These are phyloP conservation scores for Diaporthe vaccinii DNA, from an alignment of 2,329 filamentous ascomycete genomes.

Conservation along the genomic window DNA sequence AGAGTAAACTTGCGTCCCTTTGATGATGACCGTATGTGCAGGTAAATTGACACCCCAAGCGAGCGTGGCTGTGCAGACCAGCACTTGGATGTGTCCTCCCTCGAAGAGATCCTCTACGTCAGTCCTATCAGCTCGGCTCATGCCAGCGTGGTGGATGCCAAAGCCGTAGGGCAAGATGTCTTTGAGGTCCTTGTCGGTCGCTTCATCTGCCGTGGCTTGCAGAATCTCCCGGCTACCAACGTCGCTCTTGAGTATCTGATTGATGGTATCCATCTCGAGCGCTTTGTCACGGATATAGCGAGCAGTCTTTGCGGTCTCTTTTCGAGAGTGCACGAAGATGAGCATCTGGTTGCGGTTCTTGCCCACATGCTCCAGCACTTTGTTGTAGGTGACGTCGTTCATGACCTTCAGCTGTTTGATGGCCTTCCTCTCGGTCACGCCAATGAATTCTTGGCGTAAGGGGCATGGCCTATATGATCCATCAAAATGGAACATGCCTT, in stretches of 20 bases:
- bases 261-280: slow-evolving; percentile 96
- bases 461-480: slow-evolving; percentile 94
- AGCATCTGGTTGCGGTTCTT: slow-evolving; percentile 97
- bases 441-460: slow-evolving; percentile 95
- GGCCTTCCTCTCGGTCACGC: slow-evolving; percentile 96
- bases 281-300: slow-evolving; percentile 97
- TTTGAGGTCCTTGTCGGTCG: slow-evolving; percentile 89
- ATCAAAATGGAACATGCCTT: slow-evolving; percentile 96
- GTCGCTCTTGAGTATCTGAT: slow-evolving; percentile 93
- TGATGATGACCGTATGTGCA: slow-evolving; percentile 98
- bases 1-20: slow-evolving; percentile 97
- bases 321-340: slow-evolving; percentile 97
- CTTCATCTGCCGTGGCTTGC: slow-evolving; percentile 84
- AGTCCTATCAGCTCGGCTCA: slow-evolving; percentile 94
- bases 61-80: slow-evolving; percentile 97
- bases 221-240: slow-evolving; percentile 91
- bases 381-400: slow-evolving; percentile 99
- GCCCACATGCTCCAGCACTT: slow-evolving; percentile 96
- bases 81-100: slow-evolving; percentile 90
- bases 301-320: slow-evolving; percentile 98
- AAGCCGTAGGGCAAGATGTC: slow-evolving; percentile 96
- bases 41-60: slow-evolving; percentile 99
- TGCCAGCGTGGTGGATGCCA: slow-evolving; percentile 97
- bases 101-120: slow-evolving; percentile 96
- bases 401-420: slow-evolving; percentile 99